A percentile compares a stretch with the other conserved stretches of the same genome.
phyloP scores from a whole-genome alignment of 805 yeast species.

The Ogataea siamensis region DNA sequence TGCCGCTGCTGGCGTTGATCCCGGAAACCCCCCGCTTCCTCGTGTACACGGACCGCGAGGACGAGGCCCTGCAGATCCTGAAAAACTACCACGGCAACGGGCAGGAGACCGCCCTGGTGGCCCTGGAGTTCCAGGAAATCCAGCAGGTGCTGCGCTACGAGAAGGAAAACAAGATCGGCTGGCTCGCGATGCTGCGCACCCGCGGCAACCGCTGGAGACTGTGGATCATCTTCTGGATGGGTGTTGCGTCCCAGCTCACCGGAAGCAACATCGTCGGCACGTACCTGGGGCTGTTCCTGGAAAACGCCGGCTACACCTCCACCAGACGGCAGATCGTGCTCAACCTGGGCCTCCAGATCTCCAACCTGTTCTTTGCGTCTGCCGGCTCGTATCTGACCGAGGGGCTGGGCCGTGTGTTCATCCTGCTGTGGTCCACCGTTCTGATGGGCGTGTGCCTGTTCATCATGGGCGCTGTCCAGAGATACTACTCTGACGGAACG shows the following conservation, averaged over 20 bases:
- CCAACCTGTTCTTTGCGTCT: slow-evolving; percentile 26
- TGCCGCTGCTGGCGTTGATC: slow-evolving; percentile 23
- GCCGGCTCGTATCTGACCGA: slow-evolving; percentile 28
- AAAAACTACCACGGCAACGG: slow-evolving; percentile 26
- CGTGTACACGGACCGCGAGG: slow-evolving; percentile 26
- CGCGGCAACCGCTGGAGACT: slow-evolving; percentile 27
- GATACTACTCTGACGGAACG: slow-evolving; percentile 22
- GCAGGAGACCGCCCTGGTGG: slow-evolving; percentile 19
- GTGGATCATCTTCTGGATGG: slow-evolving; percentile 30
- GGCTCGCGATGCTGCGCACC: slow-evolving; percentile 25
- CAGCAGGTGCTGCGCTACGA: slow-evolving; percentile 23
- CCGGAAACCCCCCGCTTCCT: slow-evolving; percentile 37
- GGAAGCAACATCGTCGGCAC: slow-evolving; percentile 29
- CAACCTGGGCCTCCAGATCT: slow-evolving; percentile 26
- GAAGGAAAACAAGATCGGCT: slow-evolving; percentile 22
- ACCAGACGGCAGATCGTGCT: slow-evolving; percentile 28
- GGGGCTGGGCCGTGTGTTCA: slow-evolving; percentile 25
- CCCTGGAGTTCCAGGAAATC: slow-evolving; percentile 26
- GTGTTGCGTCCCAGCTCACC: slow-evolving; percentile 29
- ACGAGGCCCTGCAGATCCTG: slow-evolving; percentile 30
- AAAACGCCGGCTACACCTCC: slow-evolving; percentile 26
- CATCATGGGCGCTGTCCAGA: slow-evolving; percentile 28
- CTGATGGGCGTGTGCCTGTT: slow-evolving; percentile 29
- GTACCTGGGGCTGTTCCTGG: slow-evolving; percentile 36
- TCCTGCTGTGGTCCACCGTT: slow-evolving; percentile 24